A percentile compares a stretch with the other conserved stretches of the same genome.
Evolutionary conservation across 169 alveolate genomes (phyloP).

Genomic region (Toxoplasma gondii): DNA sequence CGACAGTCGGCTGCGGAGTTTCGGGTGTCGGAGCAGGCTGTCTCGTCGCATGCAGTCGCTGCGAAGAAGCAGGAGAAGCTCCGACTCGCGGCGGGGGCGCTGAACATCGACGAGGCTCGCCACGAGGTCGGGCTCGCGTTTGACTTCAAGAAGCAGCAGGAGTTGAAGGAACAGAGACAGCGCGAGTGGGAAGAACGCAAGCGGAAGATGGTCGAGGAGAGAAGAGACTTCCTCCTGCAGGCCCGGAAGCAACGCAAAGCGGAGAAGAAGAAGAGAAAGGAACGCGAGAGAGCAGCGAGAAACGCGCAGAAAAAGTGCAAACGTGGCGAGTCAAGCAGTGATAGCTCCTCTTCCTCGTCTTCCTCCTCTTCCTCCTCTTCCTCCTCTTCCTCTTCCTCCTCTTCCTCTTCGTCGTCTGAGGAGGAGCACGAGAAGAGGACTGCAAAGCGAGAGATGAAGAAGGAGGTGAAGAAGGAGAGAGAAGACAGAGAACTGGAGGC

Average conservation of each 20-base stretch:
- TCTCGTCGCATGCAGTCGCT: slow-evolving; percentile 52
- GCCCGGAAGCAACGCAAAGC: background rate
- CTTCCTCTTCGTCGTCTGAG: background rate
- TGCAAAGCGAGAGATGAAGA: slow-evolving; percentile 17
- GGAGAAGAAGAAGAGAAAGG: slow-evolving; percentile 11
- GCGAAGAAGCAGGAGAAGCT: slow-evolving; percentile 66
- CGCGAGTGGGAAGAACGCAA: slow-evolving; percentile 57
- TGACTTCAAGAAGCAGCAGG: slow-evolving; percentile 58
- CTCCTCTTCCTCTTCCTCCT: background rate
- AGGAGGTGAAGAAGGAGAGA: background rate
- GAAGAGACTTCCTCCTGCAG: slow-evolving; percentile 21
- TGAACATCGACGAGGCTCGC: slow-evolving; percentile 27
- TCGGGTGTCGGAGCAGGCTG: background rate
- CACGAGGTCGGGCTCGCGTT: slow-evolving; percentile 67
- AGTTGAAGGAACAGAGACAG: slow-evolving; percentile 31
- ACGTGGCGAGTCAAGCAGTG: slow-evolving; percentile 23
- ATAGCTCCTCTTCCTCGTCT: slow-evolving; percentile 31
- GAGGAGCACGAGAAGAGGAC: background rate
- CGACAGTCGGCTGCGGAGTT: too few species aligned
- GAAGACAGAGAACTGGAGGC: background rate
- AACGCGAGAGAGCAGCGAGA: background rate
- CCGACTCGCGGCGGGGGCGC: slow-evolving; percentile 55
- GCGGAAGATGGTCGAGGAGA: slow-evolving; percentile 41
- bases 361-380: slow-evolving; percentile 10
- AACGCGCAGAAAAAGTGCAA: background rate